Base-by-base conservation (phyloP, 257 asterid genomes). In the Rehmannia glutinosa region DNA sequence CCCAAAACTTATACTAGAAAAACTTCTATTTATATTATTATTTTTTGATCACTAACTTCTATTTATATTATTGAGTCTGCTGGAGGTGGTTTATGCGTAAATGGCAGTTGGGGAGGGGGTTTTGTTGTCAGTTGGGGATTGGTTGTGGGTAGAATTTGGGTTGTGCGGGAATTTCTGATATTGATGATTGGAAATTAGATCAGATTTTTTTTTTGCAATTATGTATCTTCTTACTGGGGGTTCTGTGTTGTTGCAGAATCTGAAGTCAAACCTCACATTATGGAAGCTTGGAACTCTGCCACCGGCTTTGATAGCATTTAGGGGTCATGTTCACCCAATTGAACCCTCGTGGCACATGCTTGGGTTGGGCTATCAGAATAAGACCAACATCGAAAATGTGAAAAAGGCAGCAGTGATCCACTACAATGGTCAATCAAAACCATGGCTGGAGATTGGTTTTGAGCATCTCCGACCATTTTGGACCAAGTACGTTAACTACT, bases 261-360 rank as follows among this genome's bases (percentile, higher is more conserved):
- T 94, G 81, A 86, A 81, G 81, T 94, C 99, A 7, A 88, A 88
- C 82, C 82, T 94, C 73, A 86, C 97, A 15, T 71, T 94, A 55
- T 94, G 99, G 99, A 94, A 91, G 73, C 99, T 93, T 27, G 99
- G 99, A 70, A 93, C 99, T 20, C 87, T 93, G 64, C 99, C 99
- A 49, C 99, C 99, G 15, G 99, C 99, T 81, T 81, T 94, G 77
- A 90, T 94, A 72, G 99, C 99, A 70, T 94, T 94, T 74, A 90
- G 66, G 80, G 97, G 95, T 47, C 81, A 90, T 41, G 85, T 94
- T 66, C 95, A 85, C 73, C 95, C 99, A 21, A 94, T 94, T 16
- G 96, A 94, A 12, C 83, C 96, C 60, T 85, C 87, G 21, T 94
- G 99, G 99, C 99, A 94, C 92, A 85, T 94, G 99, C 99, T 94